A percentile compares a stretch with the other conserved stretches of the same genome.
Conservation (phyloP, 805 yeast species). For the Wickerhamomyces subpelliculosus region DNA sequence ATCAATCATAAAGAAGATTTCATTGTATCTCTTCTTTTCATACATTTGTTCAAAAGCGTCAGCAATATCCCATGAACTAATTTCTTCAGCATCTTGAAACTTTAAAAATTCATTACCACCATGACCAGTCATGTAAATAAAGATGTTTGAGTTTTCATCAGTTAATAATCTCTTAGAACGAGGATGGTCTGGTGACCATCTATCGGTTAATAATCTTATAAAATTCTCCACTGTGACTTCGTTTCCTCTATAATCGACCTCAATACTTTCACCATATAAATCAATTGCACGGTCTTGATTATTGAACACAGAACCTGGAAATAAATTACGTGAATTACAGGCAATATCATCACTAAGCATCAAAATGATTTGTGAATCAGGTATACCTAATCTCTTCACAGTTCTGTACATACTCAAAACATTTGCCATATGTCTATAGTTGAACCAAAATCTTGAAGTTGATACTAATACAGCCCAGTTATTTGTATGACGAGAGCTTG, state of each 20-base stretch:
- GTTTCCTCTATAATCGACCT: constrained; percentile 95
- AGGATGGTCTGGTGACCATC: constrained; percentile 95
- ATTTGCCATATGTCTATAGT: constrained; percentile 96
- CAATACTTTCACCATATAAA: constrained; percentile 88
- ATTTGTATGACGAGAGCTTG: constrained; percentile 44
- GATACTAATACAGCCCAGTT: constrained; percentile 87
- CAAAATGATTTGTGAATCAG: constrained; percentile 92
- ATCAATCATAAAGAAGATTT: constrained; percentile 94
- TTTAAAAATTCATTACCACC: constrained; percentile 97
- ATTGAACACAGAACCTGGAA: constrained; percentile 93
- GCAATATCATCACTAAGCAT: constrained; percentile 97
- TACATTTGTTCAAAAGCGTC: constrained; percentile 97
- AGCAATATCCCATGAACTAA: constrained; percentile 90
- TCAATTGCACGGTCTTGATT: constrained; percentile 90
- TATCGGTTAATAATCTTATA: constrained; percentile 83
- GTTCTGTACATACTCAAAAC: constrained; percentile 91
- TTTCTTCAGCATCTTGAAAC: constrained; percentile 98
- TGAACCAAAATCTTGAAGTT: constrained; percentile 97
- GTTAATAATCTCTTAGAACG: constrained; percentile 84
- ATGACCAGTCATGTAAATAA: constrained; percentile 95
- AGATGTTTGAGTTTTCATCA: constrained; percentile 90
- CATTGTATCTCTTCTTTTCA: constrained; percentile 91
- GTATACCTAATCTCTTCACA: constrained; percentile 92
- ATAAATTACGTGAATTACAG: constrained; percentile 92
- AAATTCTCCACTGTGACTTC: constrained; percentile 98